phyloP scores from a whole-genome alignment of 208 protist species.

The Acanthamoeba pearcei region DNA sequence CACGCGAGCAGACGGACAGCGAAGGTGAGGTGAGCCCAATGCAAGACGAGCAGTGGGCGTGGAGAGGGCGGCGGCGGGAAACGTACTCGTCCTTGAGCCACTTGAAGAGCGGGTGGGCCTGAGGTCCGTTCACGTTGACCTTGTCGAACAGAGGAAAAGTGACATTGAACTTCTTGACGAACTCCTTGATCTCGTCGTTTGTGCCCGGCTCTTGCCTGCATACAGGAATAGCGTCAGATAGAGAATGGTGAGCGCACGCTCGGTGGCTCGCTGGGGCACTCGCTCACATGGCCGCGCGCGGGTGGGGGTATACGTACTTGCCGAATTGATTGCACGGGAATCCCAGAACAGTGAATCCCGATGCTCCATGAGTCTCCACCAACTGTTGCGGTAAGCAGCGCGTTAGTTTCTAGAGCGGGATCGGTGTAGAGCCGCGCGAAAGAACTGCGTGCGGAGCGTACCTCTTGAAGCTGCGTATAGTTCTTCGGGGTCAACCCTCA shows the following conservation, averaged over 20 bases:
- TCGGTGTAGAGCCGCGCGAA: neutral
- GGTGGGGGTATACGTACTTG: neutral
- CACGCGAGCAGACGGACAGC: too few relatives aligned
- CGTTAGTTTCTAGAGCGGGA: neutral
- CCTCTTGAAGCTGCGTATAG: conserved; percentile 69
- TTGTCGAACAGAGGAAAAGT: conserved; percentile 72
- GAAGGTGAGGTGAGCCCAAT: neutral
- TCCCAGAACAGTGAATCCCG: conserved; percentile 17
- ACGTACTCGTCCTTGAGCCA: conserved; percentile 60
- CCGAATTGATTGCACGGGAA: conserved; percentile 76
- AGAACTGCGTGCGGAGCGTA: neutral
- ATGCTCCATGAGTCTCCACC: conserved; percentile 9
- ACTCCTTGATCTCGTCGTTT: conserved; percentile 72
- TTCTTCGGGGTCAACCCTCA: conserved; percentile 70
- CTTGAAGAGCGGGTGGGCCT: conserved; percentile 67
- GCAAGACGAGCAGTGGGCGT: too few relatives aligned
- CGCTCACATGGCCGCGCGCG: neutral
- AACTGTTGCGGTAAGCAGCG: neutral
- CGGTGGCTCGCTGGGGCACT: neutral
- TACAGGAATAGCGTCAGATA: neutral
- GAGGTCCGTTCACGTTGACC: conserved; percentile 70
- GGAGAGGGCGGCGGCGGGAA: too few relatives aligned
- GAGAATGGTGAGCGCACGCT: neutral
- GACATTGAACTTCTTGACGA: conserved; percentile 51
- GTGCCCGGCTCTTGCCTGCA: conserved; percentile 75